A percentile compares a stretch with the other conserved stretches of the same genome.
Evolutionary conservation across 495 filamentous ascomycete species (phyloP).

Genomic region (Penicillium herquei): DNA sequence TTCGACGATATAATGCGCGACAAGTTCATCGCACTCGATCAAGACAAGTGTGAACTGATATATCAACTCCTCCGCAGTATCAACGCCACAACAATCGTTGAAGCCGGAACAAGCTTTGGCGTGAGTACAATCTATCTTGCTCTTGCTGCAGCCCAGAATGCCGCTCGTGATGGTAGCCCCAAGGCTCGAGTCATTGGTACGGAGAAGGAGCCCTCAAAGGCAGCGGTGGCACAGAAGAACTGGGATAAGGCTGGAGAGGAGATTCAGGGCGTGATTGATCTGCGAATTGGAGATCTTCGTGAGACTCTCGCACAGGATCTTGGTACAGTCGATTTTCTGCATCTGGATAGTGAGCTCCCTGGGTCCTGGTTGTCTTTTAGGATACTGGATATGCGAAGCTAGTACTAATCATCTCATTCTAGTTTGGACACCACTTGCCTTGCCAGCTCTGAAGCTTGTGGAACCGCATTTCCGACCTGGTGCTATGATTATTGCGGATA

Average conservation of each 20-base stretch:
- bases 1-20: constrained; percentile 43
- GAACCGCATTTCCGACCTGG: constrained; percentile 44
- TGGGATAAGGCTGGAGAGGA: constrained; percentile 47
- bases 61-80: constrained; percentile 48
- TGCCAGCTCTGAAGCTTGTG: constrained; percentile 48
- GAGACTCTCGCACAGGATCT: constrained; percentile 48
- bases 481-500: constrained; percentile 52
- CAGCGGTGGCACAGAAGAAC: constrained; percentile 40
- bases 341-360: constrained; percentile 53
- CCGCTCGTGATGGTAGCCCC: constrained; percentile 8
- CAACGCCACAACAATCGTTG: constrained; percentile 50
- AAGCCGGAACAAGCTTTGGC: constrained; percentile 58
- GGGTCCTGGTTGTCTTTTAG: not conserved
- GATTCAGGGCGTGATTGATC: constrained; percentile 47
- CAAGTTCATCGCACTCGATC: constrained; percentile 56
- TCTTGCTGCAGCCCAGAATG: constrained; percentile 44
- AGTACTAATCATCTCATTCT: not conserved
- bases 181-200: constrained; percentile 53
- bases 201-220: constrained; percentile 54
- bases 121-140: constrained; percentile 61
- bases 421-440: constrained; percentile 55
- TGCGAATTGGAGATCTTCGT: constrained; percentile 54
- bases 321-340: constrained; percentile 50
- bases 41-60: constrained; percentile 53
- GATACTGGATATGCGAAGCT: not conserved